Conservation (phyloP, 179 eudicot genomes). For the Carnegiea gigantea region DNA sequence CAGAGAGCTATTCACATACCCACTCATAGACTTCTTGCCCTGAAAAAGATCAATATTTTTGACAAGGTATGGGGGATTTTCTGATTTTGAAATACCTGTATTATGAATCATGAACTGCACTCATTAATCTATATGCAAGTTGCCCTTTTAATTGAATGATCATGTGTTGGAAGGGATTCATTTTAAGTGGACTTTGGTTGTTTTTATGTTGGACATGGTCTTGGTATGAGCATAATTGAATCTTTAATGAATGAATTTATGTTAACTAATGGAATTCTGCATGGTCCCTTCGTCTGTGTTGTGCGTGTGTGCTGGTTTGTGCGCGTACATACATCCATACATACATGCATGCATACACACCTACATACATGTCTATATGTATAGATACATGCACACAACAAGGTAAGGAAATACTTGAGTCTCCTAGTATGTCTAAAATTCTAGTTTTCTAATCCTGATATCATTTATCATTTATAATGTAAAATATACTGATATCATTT, state of each 20-base stretch:
- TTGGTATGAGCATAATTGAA: neutral
- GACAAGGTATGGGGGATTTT: constrained; percentile 63
- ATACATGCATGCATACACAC: too few relatives aligned
- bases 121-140: neutral
- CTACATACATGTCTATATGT: too few relatives aligned
- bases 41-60: constrained; percentile 93
- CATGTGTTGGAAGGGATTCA: neutral
- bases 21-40: constrained; percentile 75
- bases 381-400: too few relatives aligned
- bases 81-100: neutral
- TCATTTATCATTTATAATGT: too few relatives aligned
- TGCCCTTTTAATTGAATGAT: neutral
- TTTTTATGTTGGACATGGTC: neutral
- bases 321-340: too few relatives aligned
- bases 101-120: neutral
- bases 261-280: neutral
- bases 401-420: too few relatives aligned
- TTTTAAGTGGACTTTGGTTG: neutral
- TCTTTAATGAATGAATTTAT: neutral
- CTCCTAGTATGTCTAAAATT: too few relatives aligned
- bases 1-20: constrained; percentile 96
- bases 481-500: too few relatives aligned
- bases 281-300: neutral
- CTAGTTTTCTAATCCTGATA: too few relatives aligned
- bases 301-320: too few relatives aligned